Evolutionary conservation across 208 protist genomes (phyloP).

Genomic region (Novymonas esmeraldas): DNA sequence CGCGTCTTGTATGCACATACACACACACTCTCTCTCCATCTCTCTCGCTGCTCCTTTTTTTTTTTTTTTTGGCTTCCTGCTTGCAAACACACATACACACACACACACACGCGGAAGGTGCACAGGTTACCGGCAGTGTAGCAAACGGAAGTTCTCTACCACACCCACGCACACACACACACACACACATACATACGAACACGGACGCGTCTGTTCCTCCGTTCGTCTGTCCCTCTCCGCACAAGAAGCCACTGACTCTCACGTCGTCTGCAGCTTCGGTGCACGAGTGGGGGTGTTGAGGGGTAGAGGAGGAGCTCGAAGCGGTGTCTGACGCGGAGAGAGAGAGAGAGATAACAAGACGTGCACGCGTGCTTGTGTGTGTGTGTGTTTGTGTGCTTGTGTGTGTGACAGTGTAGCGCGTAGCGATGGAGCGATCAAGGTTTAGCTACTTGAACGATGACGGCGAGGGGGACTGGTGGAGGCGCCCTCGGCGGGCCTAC

Average conservation of each 20-base stretch:
- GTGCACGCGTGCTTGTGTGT: slow-evolving; percentile 1
- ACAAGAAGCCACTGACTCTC: neutral
- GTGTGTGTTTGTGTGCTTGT: neutral
- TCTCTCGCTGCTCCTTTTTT: neutral
- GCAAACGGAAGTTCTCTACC: neutral
- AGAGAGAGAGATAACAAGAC: no score
- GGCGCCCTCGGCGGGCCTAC: slow-evolving; percentile 27
- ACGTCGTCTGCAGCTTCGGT: no score
- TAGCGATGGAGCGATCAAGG: neutral
- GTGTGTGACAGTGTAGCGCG: neutral
- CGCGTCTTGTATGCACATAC: no score
- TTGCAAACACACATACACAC: neutral
- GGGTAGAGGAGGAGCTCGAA: neutral
- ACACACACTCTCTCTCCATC: no score
- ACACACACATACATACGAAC: neutral
- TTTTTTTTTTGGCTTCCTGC: neutral
- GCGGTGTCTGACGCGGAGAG: neutral
- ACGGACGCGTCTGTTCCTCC: neutral
- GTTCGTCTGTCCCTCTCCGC: neutral
- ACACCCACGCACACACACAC: neutral
- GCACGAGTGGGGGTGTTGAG: neutral
- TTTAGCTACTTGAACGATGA: slow-evolving; percentile 16
- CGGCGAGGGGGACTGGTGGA: slow-evolving; percentile 28
- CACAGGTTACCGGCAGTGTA: neutral
- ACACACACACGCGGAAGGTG: neutral